Evolutionary conservation across 306 rosid genomes (phyloP), one percentile per base, ranked within the genome.

Genomic region (Castanospermum australe): DNA sequence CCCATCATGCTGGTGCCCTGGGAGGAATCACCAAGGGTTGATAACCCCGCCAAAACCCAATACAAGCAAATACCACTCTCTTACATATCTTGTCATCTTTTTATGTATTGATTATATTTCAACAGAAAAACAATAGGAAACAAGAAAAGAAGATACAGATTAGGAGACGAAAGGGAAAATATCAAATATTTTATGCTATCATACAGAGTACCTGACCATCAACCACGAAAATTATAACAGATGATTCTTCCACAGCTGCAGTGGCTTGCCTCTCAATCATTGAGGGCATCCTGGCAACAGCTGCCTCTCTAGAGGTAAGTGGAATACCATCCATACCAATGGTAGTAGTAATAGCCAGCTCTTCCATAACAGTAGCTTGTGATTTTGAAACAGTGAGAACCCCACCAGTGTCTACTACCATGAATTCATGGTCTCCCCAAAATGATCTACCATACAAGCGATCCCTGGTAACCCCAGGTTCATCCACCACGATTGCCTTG

Each of bases 371-470:
- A 79, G 60, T 79, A 78, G 78, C 79, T 76, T 87, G 96, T 80
- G 98, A 91, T 82, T 92, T 95, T 4, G 99, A 90, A 81, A 95
- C 83, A 20, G 86, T 92, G 67, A 95, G 83, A 84, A 95, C 97
- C 69, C 99, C 99, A 64, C 99, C 97, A 1, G 98, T 95, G 82
- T 95, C 99, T 62, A 95, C 94, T 52, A 92, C 96, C 99, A 95
- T 88, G 87, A 92, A 95, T 56, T 95, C 99, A 80, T 75, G 69
- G 57, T 83, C 85, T 47, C 97, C 98, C 99, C 99, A 95, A 78
- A 79, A 92, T 22, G 99, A 91, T 79, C 99, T 92, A 73, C 97
- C 99, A 81, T 94, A 94, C 75, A 94, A 83, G 50, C 97, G 97
- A 79, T 94, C 99, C 91, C 99, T 89, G 6, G 99, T 94, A 69